phyloP scores from a whole-genome alignment of 176 grass and related monocot genomes.

The Zoysia pacifica region DNA sequence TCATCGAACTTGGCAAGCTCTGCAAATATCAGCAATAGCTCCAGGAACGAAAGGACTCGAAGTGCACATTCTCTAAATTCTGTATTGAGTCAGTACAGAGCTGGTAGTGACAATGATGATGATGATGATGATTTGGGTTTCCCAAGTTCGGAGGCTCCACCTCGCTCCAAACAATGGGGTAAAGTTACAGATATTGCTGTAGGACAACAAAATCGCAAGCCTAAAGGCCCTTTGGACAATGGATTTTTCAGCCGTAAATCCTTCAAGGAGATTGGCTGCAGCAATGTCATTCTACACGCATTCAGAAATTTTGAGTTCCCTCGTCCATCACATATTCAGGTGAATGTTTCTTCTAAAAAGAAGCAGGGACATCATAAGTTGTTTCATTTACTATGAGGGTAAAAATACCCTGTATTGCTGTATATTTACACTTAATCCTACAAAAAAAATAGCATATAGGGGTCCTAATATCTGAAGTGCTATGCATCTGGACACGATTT shows the following conservation, averaged over 20 bases:
- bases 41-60: constrained; percentile 16
- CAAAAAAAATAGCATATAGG: background rate
- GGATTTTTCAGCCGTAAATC: constrained; percentile 82
- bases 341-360: constrained; percentile 28
- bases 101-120: too few species aligned
- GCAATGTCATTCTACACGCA: constrained; percentile 53
- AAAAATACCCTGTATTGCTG: background rate
- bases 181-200: constrained; percentile 35
- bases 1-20: background rate
- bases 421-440: background rate
- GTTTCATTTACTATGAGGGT: background rate
- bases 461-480: background rate
- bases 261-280: constrained; percentile 76
- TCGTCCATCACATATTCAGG: constrained; percentile 92
- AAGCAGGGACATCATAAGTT: background rate
- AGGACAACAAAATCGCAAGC: constrained; percentile 25
- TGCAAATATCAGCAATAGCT: constrained; percentile 8
- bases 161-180: constrained; percentile 57
- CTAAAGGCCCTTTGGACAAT: constrained; percentile 43
- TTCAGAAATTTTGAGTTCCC: constrained; percentile 61
- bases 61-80: constrained; percentile 38
- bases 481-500: background rate
- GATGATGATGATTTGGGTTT: background rate
- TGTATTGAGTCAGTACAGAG: constrained; percentile 34
- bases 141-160: background rate